Percentiles rank a stretch among this genome's conserved stretches.
phyloP scores from a whole-genome alignment of 306 rosid species.

The Pyrus communis region DNA sequence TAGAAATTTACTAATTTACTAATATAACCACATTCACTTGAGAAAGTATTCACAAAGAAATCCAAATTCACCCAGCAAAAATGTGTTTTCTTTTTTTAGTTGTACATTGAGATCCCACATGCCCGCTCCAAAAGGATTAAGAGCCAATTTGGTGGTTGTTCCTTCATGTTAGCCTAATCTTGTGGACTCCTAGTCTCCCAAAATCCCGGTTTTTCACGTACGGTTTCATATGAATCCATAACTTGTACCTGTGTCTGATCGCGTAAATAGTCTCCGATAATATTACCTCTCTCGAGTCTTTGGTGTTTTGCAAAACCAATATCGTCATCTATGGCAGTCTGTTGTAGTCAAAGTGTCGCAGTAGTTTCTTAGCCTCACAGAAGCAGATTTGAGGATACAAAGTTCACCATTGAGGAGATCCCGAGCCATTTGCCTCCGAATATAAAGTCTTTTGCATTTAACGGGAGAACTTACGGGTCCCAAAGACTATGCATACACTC shows the following conservation, averaged over 20 bases:
- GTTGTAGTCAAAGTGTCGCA: conserved; percentile 25
- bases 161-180: not conserved
- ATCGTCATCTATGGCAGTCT: not conserved
- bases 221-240: not conserved
- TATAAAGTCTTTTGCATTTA: conserved; percentile 9
- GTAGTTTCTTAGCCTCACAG: conserved; percentile 50
- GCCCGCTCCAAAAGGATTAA: not conserved
- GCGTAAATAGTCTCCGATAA: too few relatives aligned
- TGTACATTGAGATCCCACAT: not conserved
- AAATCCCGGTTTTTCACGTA: not conserved
- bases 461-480: conserved; percentile 8
- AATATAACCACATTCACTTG: too few relatives aligned
- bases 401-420: conserved; percentile 61
- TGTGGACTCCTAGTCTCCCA: not conserved
- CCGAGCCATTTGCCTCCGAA: conserved; percentile 48
- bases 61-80: not conserved
- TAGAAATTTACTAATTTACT: too few relatives aligned
- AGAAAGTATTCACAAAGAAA: too few relatives aligned
- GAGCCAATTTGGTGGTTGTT: not conserved
- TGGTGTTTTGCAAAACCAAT: not conserved
- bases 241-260: too few relatives aligned
- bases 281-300: too few relatives aligned
- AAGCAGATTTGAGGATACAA: conserved; percentile 56
- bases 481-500: conserved; percentile 34
- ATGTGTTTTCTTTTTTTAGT: not conserved